Base-by-base conservation (phyloP, 176 grass and related monocot species). In the Oryza meyeriana region DNA sequence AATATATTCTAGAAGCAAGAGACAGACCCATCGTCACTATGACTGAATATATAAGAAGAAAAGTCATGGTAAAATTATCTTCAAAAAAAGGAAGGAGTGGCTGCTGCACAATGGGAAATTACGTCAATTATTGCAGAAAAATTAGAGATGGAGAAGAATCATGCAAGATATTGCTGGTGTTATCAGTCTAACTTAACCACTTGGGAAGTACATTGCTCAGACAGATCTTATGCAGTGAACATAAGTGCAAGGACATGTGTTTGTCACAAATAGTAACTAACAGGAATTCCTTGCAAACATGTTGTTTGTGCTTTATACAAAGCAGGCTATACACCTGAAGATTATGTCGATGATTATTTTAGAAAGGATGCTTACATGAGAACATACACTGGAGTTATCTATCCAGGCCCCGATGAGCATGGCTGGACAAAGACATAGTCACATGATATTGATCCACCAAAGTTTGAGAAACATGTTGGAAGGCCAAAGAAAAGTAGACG, bases 211-310 rank as follows among this genome's bases (percentile, higher is more conserved):
- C 16, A 24, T 20, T 77, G 34, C 11, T 24, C 34, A 26, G 24
- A 63, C 5, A 62, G 59, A 17, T 18, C 35, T 28, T 77, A 63
- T 29, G 75, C 10, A 25, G 57, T 77, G 40, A 41, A 77, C 35
- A 33, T 75, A 18, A 30, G 3, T 71, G 26, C 47, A 6, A 74
- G 48, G 17, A 74, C 72, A n/a, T 74, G 34, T 52, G 29, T 28
- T 20, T 74, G 44, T 31, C 22, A 31, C 10, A 34, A 50, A 36
- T 77, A 57, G 55, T 7, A 77, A 16, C 22, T 77, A 10, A 62
- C 24, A 40, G 74, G 74, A 10, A 33, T 77, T 1, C 55, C 74
- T 61, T 76, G 32, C 73, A 76, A 76, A 38, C 74, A 77, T 28
- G 74, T 13, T 11, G 13, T 59, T 35, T 58, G 36, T 61, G 13